Base-by-base conservation (phyloP, 306 rosid genomes). In the Albizia julibrissin region DNA sequence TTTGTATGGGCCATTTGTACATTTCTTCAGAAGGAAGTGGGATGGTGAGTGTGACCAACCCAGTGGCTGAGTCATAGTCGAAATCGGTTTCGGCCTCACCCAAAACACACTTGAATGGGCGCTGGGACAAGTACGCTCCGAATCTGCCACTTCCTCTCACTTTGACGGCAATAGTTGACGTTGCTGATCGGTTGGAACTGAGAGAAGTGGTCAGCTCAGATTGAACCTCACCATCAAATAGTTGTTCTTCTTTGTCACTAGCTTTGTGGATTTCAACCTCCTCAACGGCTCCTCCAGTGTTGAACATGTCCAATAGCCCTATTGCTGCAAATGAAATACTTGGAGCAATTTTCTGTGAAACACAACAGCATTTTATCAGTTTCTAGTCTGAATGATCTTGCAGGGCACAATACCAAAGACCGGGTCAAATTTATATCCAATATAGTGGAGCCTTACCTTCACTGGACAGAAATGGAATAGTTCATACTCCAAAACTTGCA, bases 231-330 rank as follows among this genome's bases (percentile, higher is more conserved):
- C 75, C 58, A 26, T 71, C 75, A 24, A 71, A 24, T 44, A 27
- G 3, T 42, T 43, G 34, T 43, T 47, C 8, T 37, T 37, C 73
- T 71, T 44, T 74, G 81, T 89, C 76, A 11, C 80, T 49, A 44
- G 59, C 71, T 85, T 31, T 40, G 12, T 84, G 88, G 83, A 88
- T 72, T 31, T 87, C 91, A 33, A 92, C 85, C 37, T 88, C 74
- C 84, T 92, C 97, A 61, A 93, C 79, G 1, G 99, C 97, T 43
- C 94, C 97, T 16, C 94, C 87, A 18, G 80, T 70, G 87, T 93
- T 96, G 88, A 93, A 91, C 99, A 96, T 92, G 71, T 93, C 93
- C 27, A 96, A 74, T 43, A 93, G 81, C 68, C 99, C 99, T 5
- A 96, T 92, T 74, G 99, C 89, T 15, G 98, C 98, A 78, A 96